Conservation (phyloP, 1,284 basidiomycete species). For the Erythrobasidium hasegawianum region DNA sequence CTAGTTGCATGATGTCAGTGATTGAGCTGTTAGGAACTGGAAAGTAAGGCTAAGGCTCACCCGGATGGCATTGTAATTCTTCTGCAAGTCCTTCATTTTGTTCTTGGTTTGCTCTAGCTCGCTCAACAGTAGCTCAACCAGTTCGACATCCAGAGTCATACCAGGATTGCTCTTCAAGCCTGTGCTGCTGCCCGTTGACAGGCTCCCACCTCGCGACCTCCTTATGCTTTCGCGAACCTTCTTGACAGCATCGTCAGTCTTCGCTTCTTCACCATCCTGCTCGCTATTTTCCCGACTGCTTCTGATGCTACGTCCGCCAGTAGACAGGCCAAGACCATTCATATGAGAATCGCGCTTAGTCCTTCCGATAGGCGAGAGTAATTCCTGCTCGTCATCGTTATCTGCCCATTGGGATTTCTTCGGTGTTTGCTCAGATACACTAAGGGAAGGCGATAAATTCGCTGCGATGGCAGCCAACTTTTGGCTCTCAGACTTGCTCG, state of each 20-base stretch:
- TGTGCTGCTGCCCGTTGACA: conserved; percentile 56
- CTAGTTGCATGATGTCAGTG: too few species aligned
- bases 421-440: not conserved
- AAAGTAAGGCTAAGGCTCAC: conserved; percentile 58
- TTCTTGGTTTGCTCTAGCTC: conserved; percentile 66
- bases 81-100: conserved; percentile 65
- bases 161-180: conserved; percentile 57
- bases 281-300: conserved; percentile 11
- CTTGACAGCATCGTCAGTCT: conserved; percentile 35
- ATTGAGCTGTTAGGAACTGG: too few species aligned
- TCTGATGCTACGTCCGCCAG: conserved; percentile 8
- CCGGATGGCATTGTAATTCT: conserved; percentile 78
- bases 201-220: conserved; percentile 30
- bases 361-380: conserved; percentile 29
- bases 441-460: not conserved
- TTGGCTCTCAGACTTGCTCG: not conserved
- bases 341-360: conserved; percentile 5
- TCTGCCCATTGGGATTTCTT: not conserved
- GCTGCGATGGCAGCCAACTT: not conserved
- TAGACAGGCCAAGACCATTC: conserved; percentile 20
- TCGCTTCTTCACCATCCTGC: conserved; percentile 18
- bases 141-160: conserved; percentile 67
- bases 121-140: conserved; percentile 68
- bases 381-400: conserved; percentile 40
- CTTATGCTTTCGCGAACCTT: conserved; percentile 47